Conservation (phyloP, 805 yeast species). For the Lipomyces orientalis region DNA sequence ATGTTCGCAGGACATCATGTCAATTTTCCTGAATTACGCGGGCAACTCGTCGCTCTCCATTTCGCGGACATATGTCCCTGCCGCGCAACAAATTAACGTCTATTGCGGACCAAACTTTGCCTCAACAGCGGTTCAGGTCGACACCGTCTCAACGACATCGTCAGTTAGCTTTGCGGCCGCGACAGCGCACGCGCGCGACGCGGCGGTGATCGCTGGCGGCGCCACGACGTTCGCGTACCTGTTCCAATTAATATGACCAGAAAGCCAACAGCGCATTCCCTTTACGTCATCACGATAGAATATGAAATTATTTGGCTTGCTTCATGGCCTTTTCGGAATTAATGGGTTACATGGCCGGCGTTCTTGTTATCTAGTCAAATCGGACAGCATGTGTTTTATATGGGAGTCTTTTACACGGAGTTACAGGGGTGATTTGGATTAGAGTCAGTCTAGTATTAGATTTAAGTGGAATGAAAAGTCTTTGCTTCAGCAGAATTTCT, state of each 20-base stretch:
- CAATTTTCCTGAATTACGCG: slow-evolving; percentile 39
- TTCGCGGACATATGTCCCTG: slow-evolving; percentile 42
- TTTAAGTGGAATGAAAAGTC: not conserved
- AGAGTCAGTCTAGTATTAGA: not conserved
- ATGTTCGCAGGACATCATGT: slow-evolving; percentile 41
- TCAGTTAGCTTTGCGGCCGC: slow-evolving; percentile 7
- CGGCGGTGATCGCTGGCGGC: slow-evolving; percentile 7
- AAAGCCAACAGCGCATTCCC: not conserved
- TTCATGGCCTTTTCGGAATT: not conserved
- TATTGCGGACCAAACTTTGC: slow-evolving; percentile 35
- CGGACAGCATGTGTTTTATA: not conserved
- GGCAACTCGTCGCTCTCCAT: slow-evolving; percentile 38
- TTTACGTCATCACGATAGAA: not conserved
- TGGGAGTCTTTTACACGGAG: not conserved
- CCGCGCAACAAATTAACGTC: slow-evolving; percentile 37
- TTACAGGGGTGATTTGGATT: not conserved
- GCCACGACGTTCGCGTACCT: slow-evolving; percentile 8
- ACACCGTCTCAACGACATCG: slow-evolving; percentile 12
- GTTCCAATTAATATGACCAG: not conserved
- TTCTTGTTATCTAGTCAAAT: not conserved
- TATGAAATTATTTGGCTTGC: not conserved
- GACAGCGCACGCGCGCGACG: not conserved
- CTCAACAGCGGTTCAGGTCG: slow-evolving; percentile 17
- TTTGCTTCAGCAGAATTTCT: not conserved
- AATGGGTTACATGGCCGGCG: slow-evolving; percentile 1